A percentile compares a stretch with the other conserved stretches of the same genome.
These are phyloP conservation scores for Tulasnella sp. DNA, from an alignment of 768 basidiomycete genomes.

Conservation along the genomic window DNA sequence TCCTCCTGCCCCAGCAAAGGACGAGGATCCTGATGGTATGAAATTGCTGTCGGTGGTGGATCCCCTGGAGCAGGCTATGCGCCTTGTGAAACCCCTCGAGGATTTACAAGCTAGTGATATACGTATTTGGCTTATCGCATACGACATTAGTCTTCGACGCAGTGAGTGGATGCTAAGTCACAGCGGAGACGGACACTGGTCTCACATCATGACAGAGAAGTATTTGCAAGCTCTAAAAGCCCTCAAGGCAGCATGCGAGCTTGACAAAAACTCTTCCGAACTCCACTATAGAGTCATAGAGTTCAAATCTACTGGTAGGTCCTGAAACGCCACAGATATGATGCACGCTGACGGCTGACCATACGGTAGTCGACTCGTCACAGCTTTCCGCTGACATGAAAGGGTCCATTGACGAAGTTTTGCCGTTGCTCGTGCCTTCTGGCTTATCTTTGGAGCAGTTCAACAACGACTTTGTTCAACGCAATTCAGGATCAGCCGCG, in stretches of 20 bases:
- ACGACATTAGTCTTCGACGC: constrained; percentile 72
- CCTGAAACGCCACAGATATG: not conserved
- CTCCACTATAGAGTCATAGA: constrained; percentile 63
- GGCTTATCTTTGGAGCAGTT: constrained; percentile 49
- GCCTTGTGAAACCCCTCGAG: constrained; percentile 53
- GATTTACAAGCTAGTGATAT: constrained; percentile 41
- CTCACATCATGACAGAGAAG: constrained; percentile 42
- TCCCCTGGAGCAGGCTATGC: constrained; percentile 64
- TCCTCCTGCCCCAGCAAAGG: constrained; percentile 43
- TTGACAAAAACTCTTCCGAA: constrained; percentile 49
- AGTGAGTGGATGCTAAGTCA: constrained; percentile 47
- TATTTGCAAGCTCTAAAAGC: constrained; percentile 67
- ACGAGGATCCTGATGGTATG: constrained; percentile 76
- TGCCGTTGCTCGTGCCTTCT: constrained; percentile 44
- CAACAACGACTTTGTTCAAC: constrained; percentile 69
- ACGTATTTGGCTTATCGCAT: constrained; percentile 61
- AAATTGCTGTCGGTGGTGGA: constrained; percentile 53
- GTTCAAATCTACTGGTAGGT: constrained; percentile 44
- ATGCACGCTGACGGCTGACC: constrained; percentile 6
- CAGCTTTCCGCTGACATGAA: constrained; percentile 39
- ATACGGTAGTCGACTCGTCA: constrained; percentile 34
- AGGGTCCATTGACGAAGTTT: constrained; percentile 38
- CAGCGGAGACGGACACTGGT: not conserved
- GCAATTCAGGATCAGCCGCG: constrained; percentile 36
- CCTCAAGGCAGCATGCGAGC: constrained; percentile 41